phyloP scores from a whole-genome alignment of 2,329 filamentous ascomycete species.

The Aspergillus awamori region DNA sequence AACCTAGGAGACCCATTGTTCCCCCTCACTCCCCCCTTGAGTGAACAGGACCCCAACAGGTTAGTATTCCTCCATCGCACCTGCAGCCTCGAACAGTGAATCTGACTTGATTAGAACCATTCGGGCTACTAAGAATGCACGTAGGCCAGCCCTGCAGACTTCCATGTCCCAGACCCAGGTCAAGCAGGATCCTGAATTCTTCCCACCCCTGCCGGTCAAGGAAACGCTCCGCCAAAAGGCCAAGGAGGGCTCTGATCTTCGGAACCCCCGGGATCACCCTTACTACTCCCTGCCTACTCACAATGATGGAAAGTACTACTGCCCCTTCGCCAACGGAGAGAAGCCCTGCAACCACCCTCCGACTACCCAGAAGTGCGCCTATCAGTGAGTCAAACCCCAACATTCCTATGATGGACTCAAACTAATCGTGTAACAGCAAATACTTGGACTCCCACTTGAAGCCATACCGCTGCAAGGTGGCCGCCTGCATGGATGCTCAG shows the following conservation, averaged over 20 bases:
- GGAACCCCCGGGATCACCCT: constrained; percentile 46
- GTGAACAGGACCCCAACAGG: constrained; percentile 47
- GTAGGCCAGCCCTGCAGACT: constrained; percentile 40
- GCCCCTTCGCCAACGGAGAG: constrained; percentile 73
- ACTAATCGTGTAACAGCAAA: constrained; percentile 65
- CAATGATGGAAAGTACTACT: constrained; percentile 84
- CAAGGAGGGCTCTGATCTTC: constrained; percentile 43
- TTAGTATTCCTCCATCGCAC: constrained; percentile 27
- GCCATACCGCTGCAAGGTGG: constrained; percentile 91
- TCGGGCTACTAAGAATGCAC: constrained; percentile 41
- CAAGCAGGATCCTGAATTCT: constrained; percentile 43
- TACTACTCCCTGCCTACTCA: constrained; percentile 48
- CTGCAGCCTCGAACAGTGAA: constrained; percentile 12
- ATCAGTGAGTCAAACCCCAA: constrained; percentile 73
- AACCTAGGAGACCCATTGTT: constrained; percentile 45
- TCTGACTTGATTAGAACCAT: constrained; percentile 38
- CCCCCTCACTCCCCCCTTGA: constrained; percentile 43
- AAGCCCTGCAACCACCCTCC: constrained; percentile 83
- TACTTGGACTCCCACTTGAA: constrained; percentile 96
- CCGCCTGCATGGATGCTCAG: constrained; percentile 78
- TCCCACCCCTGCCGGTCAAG: constrained; percentile 37
- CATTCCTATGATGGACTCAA: constrained; percentile 9
- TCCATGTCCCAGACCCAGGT: constrained; percentile 35
- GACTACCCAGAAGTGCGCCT: constrained; percentile 98
- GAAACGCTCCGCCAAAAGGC: constrained; percentile 38